Evolutionary conservation across 1,139 yeast genomes (phyloP).

Genomic region (Debaryomyces coudertii): DNA sequence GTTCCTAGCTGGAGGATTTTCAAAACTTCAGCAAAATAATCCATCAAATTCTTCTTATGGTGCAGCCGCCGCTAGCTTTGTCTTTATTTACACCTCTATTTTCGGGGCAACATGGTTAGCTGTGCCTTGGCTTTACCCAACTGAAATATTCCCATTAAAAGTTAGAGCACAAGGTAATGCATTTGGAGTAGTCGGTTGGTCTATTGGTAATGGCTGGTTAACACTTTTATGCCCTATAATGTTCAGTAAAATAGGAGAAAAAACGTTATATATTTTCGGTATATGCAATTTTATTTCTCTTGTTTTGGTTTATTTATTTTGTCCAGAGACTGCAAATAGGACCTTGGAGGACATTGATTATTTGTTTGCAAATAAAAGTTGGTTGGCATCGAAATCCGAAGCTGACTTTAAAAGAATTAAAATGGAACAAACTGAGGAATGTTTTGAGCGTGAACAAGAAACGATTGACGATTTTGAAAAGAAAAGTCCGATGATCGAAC

Average conservation of each 20-base stretch:
- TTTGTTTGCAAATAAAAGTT: slow-evolving; percentile 18
- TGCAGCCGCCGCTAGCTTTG: slow-evolving; percentile 51
- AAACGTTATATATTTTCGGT: slow-evolving; percentile 48
- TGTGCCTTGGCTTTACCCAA: slow-evolving; percentile 54
- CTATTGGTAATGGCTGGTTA: slow-evolving; percentile 50
- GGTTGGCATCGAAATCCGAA: slow-evolving; percentile 15
- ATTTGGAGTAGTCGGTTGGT: slow-evolving; percentile 49
- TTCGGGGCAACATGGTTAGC: slow-evolving; percentile 30
- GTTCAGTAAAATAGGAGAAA: slow-evolving; percentile 40
- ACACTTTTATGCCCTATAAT: slow-evolving; percentile 52
- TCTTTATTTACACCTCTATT: slow-evolving; percentile 40
- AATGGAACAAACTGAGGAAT: not conserved
- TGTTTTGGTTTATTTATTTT: slow-evolving; percentile 26
- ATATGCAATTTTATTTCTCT: slow-evolving; percentile 25
- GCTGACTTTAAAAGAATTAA: slow-evolving; percentile 8
- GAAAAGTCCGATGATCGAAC: not conserved
- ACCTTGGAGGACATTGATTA: slow-evolving; percentile 62
- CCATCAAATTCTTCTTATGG: slow-evolving; percentile 37
- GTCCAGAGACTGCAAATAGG: slow-evolving; percentile 68
- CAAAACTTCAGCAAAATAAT: slow-evolving; percentile 28
- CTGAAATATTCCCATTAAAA: slow-evolving; percentile 56
- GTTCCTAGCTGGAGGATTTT: slow-evolving; percentile 42
- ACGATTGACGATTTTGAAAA: not conserved
- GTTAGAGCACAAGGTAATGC: slow-evolving; percentile 57
- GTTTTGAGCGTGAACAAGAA: not conserved